Base-by-base conservation (phyloP, 305 asterid species). In the Lippia alba region DNA sequence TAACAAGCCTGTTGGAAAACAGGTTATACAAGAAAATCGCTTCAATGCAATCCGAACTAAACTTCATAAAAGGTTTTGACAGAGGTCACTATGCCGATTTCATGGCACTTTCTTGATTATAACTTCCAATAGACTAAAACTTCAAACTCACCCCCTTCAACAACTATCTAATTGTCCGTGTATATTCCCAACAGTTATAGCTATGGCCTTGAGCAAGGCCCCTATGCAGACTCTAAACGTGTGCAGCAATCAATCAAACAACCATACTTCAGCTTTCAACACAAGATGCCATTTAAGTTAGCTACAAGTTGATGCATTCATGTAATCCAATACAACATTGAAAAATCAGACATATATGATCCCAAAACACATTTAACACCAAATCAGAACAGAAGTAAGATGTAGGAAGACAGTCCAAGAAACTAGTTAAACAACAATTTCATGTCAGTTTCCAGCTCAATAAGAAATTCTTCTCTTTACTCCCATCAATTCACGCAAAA, bases 211-310 rank as follows among this genome's bases (percentile, higher is more conserved):
- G 30, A 24, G 30, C 1, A 24, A 24, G 30, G 30, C 30, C 1
- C 30, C 30, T 24, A 24, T 24, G 3, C 30, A 24, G 30, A 24
- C 30, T 24, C 1, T 3, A 24, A 3, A 24, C 30, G 1, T 3
- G 19, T 32, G 24, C n/a, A n/a, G n/a, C n/a, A n/a, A 64, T 19
- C 57, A 36, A 32, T 9, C 41, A 56, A 70, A 61, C 12, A 53
- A 59, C 40, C 49, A 17, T 24, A 24, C 3, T 24, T 24, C 30
- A 24, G 30, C 34, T 14, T 51, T 56, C 55, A 32, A 60, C 64
- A 54, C 17, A 57, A 51, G 30, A 57, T 24, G 30, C 30, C 30
- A 24, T 24, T 24, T 24, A 24, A 24, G 40, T 0, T 44, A 19
- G 17, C 58, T 41, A 19, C 9, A 32, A 0, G 18, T 50, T 14